Evolutionary conservation across 2,329 filamentous ascomycete species (phyloP), one percentile per base, ranked within the genome.

Genomic region (Biscogniauxia sp.): DNA sequence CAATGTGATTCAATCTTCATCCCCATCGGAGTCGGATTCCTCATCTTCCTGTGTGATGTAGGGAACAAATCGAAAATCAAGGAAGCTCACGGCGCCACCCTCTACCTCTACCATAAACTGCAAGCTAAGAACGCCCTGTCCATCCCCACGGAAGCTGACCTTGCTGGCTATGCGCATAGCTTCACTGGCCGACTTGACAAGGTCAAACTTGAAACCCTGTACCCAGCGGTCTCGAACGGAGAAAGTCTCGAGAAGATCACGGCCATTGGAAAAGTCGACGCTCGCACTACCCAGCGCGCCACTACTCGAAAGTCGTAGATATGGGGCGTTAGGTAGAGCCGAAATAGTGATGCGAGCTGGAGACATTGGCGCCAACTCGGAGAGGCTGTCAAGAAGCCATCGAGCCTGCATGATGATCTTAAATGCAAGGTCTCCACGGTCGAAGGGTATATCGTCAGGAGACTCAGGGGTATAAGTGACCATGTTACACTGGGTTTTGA

Each of bases 91-190:
- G 23, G 82, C 81, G 5, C 84, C 83, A 6, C 84, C 84, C 63
- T 95, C 92, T 51, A 93, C 82, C 72, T 97, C 92, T 17, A 99
- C 89, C 90, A 99, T 95, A 70, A 98, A 97, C 72, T 99, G 95
- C 73, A 98, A 78, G 75, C 92, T 97, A 65, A 99, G 76, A 28
- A 99, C 94, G 0, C 95, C 94, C 73, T 97, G 92, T 1, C 85
- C 82, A 75, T 99, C 95, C 0, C 92, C 89, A 17, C 95, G 84
- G 63, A 99, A 84, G 72, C 93, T 97, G 60, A 98, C 93, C 76
- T 98, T 99, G 70, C 85, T 93, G 4, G 93, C 92, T 45, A 93
- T 86, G 53, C 89, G 88, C 94, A 99, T 98, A n/a, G 95, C 94
- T 65, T 94, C 88, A 53, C 87, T 87, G 0, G 94, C 93, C 66